phyloP scores from a whole-genome alignment of 2,329 filamentous ascomycete genomes.

The Verticillium isaacii region DNA sequence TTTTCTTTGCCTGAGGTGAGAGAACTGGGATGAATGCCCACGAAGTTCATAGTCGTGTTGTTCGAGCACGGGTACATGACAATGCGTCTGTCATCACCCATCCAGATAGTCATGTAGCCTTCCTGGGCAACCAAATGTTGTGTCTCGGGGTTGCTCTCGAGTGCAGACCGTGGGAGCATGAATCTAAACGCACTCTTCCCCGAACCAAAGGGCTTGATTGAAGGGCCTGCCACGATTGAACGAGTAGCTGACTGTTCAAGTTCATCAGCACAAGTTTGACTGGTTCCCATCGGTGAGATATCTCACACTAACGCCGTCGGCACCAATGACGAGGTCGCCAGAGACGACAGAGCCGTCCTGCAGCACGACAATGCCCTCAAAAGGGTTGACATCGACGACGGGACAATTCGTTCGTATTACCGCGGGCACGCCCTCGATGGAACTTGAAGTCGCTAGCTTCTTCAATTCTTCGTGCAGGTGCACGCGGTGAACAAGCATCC shows the following conservation, averaged over 20 bases:
- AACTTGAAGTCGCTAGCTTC: conserved; percentile 28
- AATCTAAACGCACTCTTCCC: conserved; percentile 55
- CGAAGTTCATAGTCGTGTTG: conserved; percentile 42
- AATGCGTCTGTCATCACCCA: conserved; percentile 33
- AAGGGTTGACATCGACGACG: conserved; percentile 37
- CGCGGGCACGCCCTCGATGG: conserved; percentile 28
- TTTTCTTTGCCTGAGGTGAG: neutral
- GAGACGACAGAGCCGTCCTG: conserved; percentile 35
- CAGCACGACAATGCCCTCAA: conserved; percentile 35
- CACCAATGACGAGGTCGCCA: conserved; percentile 48
- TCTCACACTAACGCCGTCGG: conserved; percentile 47
- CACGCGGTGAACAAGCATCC: conserved; percentile 48
- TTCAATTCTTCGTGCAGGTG: conserved; percentile 47
- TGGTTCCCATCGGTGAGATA: neutral
- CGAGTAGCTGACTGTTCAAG: conserved; percentile 17
- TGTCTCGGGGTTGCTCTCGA: conserved; percentile 26
- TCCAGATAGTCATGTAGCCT: conserved; percentile 32
- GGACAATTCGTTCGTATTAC: conserved; percentile 33
- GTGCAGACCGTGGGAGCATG: conserved; percentile 31
- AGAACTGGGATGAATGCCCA: conserved; percentile 42
- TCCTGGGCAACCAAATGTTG: conserved; percentile 22
- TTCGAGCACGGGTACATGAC: conserved; percentile 43
- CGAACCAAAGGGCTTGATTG: conserved; percentile 30
- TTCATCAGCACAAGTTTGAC: neutral
- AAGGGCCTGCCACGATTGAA: conserved; percentile 15